phyloP scores from a whole-genome alignment of 2,329 filamentous ascomycete species.

The Teratosphaeria pseudoeucalypti region DNA sequence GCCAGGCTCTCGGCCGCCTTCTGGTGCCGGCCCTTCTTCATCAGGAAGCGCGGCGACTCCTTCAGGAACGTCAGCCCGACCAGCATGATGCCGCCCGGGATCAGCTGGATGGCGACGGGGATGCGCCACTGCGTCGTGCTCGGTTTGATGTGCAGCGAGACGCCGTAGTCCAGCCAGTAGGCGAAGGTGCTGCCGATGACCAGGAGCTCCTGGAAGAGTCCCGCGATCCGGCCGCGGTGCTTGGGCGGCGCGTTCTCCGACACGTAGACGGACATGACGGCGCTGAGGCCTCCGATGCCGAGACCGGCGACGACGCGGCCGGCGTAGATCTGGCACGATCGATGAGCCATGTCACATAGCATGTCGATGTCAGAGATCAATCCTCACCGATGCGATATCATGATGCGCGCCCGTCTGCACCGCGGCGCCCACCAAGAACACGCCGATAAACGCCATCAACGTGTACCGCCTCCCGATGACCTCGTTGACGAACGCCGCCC shows the following conservation, averaged over 20 bases:
- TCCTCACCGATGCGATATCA: conserved; percentile 36
- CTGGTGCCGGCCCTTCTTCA: conserved; percentile 39
- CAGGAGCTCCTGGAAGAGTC: conserved; percentile 49
- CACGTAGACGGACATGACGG: conserved; percentile 50
- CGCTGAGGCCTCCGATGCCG: conserved; percentile 41
- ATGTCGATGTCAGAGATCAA: not conserved
- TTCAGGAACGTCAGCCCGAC: conserved; percentile 42
- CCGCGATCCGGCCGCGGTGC: conserved; percentile 48
- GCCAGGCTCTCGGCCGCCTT: conserved; percentile 35
- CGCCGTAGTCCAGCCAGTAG: conserved; percentile 46
- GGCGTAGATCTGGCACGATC: conserved; percentile 44
- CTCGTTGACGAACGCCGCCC: conserved; percentile 46
- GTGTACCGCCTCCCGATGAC: conserved; percentile 44
- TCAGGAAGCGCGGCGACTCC: conserved; percentile 45
- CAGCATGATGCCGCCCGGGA: conserved; percentile 42
- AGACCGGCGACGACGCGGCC: conserved; percentile 50
- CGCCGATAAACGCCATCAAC: conserved; percentile 45
- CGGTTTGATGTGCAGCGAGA: conserved; percentile 33
- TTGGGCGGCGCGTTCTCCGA: conserved; percentile 49
- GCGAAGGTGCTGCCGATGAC: conserved; percentile 40
- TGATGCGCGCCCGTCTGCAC: conserved; percentile 53
- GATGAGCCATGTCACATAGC: no score
- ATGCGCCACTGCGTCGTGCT: conserved; percentile 43
- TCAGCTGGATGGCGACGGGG: conserved; percentile 43
- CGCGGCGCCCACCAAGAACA: conserved; percentile 52